Percentiles rank a stretch among this genome's conserved stretches.
phyloP scores from a whole-genome alignment of 2,329 filamentous ascomycete genomes.

The Aspergillus melleus region DNA sequence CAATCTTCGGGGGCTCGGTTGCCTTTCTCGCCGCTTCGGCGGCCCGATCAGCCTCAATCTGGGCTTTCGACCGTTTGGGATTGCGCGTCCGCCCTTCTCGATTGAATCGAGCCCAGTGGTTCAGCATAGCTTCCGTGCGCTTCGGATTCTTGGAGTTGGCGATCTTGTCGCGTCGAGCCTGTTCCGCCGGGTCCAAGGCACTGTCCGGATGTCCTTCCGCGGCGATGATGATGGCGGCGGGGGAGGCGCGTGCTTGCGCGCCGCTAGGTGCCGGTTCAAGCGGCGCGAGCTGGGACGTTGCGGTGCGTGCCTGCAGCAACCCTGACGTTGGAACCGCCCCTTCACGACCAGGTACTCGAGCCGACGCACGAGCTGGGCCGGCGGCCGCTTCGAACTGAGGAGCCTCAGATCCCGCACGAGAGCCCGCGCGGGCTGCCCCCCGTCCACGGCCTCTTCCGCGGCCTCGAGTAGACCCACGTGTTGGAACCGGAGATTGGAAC shows the following conservation, averaged over 20 bases:
- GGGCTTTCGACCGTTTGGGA: conserved; percentile 45
- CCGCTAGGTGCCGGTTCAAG: conserved; percentile 23
- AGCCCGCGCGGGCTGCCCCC: conserved; percentile 24
- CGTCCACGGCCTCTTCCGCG: conserved; percentile 34
- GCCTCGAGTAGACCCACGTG: conserved; percentile 22
- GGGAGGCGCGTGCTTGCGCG: conserved; percentile 3
- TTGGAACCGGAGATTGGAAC: conserved; percentile 15
- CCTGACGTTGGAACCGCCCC: conserved; percentile 12
- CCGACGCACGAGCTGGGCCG: conserved; percentile 5
- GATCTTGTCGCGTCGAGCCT: conserved; percentile 40
- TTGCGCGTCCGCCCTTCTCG: conserved; percentile 44
- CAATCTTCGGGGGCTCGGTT: conserved; percentile 25
- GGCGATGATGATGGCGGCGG: conserved; percentile 11
- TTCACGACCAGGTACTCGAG: conserved; percentile 16
- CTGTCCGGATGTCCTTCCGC: conserved; percentile 22
- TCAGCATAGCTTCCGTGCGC: conserved; percentile 46
- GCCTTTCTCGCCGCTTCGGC: conserved; percentile 30
- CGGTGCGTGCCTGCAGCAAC: conserved; percentile 16
- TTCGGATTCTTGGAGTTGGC: conserved; percentile 46
- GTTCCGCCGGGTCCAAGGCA: conserved; percentile 28
- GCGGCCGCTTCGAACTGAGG: conserved; percentile 11
- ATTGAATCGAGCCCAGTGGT: conserved; percentile 47
- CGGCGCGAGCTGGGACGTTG: conserved; percentile 18
- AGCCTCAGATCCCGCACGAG: conserved; percentile 23
- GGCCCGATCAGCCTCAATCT: conserved; percentile 43